Base-by-base conservation (phyloP, 768 basidiomycete genomes). In the Terana coerulea region DNA sequence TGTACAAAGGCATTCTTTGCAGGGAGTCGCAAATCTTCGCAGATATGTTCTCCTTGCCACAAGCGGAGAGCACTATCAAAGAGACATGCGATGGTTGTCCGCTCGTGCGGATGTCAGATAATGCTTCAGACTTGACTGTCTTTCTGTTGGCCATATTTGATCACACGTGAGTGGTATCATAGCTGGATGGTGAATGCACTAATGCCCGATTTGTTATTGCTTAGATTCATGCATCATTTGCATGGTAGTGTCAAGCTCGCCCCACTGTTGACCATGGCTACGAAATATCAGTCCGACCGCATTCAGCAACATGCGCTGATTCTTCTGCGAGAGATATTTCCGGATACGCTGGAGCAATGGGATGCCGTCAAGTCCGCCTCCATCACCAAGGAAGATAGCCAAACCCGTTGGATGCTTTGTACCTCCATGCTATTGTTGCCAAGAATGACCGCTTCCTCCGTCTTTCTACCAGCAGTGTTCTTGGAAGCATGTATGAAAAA, bases 1-100 rank as follows among this genome's bases (percentile, higher is more conserved):
- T 69, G 22, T 64, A 59, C 41, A 44, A 51, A 6, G 60, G 58
- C 9, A 33, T 67, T 19, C 53, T 69, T 12, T 26, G 59, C 19
- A 37, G 46, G 11, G 55, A 59, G 9, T 65, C 65, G 3, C 42
- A 61, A 0, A 50, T 69, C 8, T 52, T 52, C 21, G 11, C 14
- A 14, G 29, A 30, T 26, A 29, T 52, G 28, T 45, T 52, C 29
- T 43, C 41, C 2, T 33, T 52, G 10, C 50, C 50, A 12, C 50
- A 52, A 21, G 29, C 50, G 14, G 50, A 19, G 21, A n/a, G 29
- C 22, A 31, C 33, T 1, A 28, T n/a, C 15, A 3, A 3, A n/a
- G 19, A n/a, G n/a, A 29, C 22, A 5, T 47, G 39, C 24, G 45
- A 37, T 9, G 46, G 45, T 6, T 35, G 35, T 29, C 47, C 21